Conservation (phyloP, 2,329 filamentous ascomycete species). For the Penicillium capsulatum region DNA sequence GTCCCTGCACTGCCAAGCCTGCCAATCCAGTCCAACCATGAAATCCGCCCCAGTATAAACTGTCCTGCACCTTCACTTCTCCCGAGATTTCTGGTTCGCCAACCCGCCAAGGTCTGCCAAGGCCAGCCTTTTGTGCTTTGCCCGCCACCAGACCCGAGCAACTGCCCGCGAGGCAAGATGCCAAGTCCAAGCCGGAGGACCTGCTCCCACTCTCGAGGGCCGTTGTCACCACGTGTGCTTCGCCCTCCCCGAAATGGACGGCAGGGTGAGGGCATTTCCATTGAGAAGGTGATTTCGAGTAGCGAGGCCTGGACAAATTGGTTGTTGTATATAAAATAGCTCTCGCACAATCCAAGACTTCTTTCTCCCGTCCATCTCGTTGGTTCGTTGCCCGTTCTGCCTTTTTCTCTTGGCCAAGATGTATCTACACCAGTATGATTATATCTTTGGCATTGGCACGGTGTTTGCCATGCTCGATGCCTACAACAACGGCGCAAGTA, state of each 20-base stretch:
- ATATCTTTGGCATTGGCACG: constrained; percentile 71
- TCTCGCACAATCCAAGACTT: no score
- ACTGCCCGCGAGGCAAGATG: no score
- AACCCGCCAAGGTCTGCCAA: constrained; percentile 19
- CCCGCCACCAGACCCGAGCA: no score
- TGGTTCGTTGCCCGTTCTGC: not conserved
- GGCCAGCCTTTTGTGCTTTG: constrained; percentile 16
- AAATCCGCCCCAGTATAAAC: not conserved
- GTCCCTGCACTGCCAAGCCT: not conserved
- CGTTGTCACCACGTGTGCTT: no score
- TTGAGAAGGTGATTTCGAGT: no score
- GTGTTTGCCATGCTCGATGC: constrained; percentile 72
- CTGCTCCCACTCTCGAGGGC: no score
- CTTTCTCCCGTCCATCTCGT: not conserved
- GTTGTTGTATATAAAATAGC: no score
- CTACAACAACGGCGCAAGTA: constrained; percentile 75
- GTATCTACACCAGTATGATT: constrained; percentile 61
- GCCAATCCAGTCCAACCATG: not conserved
- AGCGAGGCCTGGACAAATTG: no score
- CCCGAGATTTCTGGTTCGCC: no score
- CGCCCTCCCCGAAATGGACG: no score
- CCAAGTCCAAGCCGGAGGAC: no score
- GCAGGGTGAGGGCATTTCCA: no score
- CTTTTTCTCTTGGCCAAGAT: constrained; percentile 42
- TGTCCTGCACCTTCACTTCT: not conserved